Evolutionary conservation across 176 grass and related monocot genomes (phyloP).

Genomic region (Musa acuminata): DNA sequence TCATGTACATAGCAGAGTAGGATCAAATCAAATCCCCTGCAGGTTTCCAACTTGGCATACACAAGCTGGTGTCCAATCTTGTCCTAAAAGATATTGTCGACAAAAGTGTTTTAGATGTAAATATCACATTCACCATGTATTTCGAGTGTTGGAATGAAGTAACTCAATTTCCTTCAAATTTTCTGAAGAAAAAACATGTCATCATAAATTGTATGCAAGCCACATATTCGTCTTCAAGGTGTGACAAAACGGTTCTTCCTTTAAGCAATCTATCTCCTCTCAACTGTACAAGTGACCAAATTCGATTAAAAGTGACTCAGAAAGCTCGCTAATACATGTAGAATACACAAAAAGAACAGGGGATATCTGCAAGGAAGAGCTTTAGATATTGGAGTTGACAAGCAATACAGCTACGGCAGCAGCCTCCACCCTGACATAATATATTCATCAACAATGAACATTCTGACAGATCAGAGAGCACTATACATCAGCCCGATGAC

Average conservation of each 20-base stretch:
- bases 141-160: not conserved
- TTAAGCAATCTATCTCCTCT: not conserved
- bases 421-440: constrained; percentile 39
- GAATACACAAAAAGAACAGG: not conserved
- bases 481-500: constrained; percentile 13
- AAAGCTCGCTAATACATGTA: not conserved
- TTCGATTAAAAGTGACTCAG: not conserved
- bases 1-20: too few species aligned
- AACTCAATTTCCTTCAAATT: not conserved
- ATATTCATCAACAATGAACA: not conserved
- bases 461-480: not conserved
- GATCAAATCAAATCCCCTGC: too few species aligned
- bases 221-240: too few species aligned
- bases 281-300: not conserved
- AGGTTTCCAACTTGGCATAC: too few species aligned
- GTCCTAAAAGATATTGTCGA: too few species aligned
- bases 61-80: too few species aligned
- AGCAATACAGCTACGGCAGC: constrained; percentile 70
- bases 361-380: not conserved
- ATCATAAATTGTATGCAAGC: too few species aligned
- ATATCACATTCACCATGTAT: not conserved
- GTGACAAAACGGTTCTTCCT: too few species aligned
- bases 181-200: not conserved
- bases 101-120: too few species aligned
- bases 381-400: too few species aligned